Percentiles rank a stretch among this genome's conserved stretches.
phyloP scores from a whole-genome alignment of 768 basidiomycete genomes.

The Cyclocybe aegerita region DNA sequence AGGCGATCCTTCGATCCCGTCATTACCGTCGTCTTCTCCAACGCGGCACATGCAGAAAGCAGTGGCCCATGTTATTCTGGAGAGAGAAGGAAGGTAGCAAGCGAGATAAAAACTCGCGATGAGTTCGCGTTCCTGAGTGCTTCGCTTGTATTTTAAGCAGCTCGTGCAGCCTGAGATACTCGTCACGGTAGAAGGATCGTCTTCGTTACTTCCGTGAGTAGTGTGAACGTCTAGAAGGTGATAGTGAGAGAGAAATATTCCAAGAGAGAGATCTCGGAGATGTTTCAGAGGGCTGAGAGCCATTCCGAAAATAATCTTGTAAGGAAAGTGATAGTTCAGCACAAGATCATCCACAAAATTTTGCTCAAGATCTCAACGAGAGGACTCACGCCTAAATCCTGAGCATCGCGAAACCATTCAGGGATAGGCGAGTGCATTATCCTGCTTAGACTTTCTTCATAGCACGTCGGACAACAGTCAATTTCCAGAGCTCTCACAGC shows the following conservation, averaged over 20 bases:
- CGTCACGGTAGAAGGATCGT: slow-evolving; percentile 21
- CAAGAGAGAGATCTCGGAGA: slow-evolving; percentile 54
- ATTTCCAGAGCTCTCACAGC: slow-evolving; percentile 58
- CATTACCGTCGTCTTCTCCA: slow-evolving; percentile 7
- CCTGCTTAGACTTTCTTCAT: slow-evolving; percentile 56
- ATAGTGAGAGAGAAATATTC: slow-evolving; percentile 61
- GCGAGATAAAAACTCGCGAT: slow-evolving; percentile 46
- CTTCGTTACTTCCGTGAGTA: slow-evolving; percentile 33
- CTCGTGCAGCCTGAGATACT: slow-evolving; percentile 34
- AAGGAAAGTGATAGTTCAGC: background rate
- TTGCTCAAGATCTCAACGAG: background rate
- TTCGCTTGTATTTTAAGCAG: slow-evolving; percentile 27
- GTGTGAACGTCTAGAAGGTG: slow-evolving; percentile 47
- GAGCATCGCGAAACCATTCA: slow-evolving; percentile 40
- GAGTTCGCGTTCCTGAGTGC: slow-evolving; percentile 44
- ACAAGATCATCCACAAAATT: background rate
- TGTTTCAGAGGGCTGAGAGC: slow-evolving; percentile 31
- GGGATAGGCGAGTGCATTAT: slow-evolving; percentile 65
- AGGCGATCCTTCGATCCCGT: no score
- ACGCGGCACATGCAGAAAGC: slow-evolving; percentile 22
- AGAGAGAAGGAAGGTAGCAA: slow-evolving; percentile 40
- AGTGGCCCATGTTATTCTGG: slow-evolving; percentile 52
- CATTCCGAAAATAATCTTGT: slow-evolving; percentile 14
- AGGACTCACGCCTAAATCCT: slow-evolving; percentile 51
- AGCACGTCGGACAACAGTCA: slow-evolving; percentile 63